A percentile compares a stretch with the other conserved stretches of the same genome.
Conservation (phyloP, 164 flowering plant species). For the Stephania yunnanensis region DNA sequence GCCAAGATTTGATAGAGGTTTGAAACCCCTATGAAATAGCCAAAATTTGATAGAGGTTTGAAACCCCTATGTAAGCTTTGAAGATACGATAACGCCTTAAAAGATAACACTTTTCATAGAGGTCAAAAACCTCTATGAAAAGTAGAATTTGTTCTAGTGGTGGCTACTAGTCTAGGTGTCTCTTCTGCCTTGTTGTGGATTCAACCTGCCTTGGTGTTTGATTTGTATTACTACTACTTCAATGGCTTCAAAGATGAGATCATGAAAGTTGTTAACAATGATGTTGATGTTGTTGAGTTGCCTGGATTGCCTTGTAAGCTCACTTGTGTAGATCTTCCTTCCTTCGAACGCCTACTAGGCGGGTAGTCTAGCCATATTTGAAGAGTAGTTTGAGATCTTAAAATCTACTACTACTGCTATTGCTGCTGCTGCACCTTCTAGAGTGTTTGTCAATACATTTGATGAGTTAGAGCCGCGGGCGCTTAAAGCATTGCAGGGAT, state of each 20-base stretch:
- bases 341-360: slow-evolving; percentile 4
- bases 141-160: too few species aligned
- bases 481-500: slow-evolving; percentile 20
- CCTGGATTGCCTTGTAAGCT: slow-evolving; percentile 28
- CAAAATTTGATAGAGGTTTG: too few species aligned
- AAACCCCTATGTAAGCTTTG: too few species aligned
- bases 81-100: too few species aligned
- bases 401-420: too few species aligned
- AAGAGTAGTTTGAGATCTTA: too few species aligned
- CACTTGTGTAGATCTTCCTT: slow-evolving; percentile 30
- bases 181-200: slow-evolving; percentile 24
- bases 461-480: slow-evolving; percentile 33
- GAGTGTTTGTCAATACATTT: slow-evolving; percentile 41
- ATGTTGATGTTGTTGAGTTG: slow-evolving; percentile 16
- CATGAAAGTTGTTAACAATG: slow-evolving; percentile 4
- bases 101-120: too few species aligned
- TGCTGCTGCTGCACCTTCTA: slow-evolving; percentile 7
- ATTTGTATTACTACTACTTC: slow-evolving; percentile 10
- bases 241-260: slow-evolving; percentile 22
- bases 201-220: slow-evolving; percentile 2
- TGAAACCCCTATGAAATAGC: too few species aligned
- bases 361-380: too few species aligned
- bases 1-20: too few species aligned
- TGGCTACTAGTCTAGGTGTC: slow-evolving; percentile 26
- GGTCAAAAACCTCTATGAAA: too few species aligned